Base-by-base conservation (phyloP, 1,139 yeast genomes). In the Suhomyces bribrorum region DNA sequence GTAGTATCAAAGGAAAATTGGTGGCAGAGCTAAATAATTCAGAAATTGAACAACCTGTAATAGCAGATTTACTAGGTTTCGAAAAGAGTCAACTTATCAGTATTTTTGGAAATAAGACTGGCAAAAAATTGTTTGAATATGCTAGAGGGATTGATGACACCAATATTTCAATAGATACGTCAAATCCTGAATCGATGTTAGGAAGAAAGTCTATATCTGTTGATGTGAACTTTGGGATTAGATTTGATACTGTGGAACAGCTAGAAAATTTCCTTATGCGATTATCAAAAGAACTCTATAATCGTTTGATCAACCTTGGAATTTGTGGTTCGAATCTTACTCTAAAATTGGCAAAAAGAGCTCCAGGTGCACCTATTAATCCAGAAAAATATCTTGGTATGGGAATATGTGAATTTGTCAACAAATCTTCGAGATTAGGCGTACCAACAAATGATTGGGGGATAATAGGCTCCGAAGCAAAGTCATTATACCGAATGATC, bases 141-240 rank as follows among this genome's bases (percentile, higher is more conserved):
- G 69, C 82, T 2, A 61, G 82, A 15, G 97, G 97, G 0, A 61
- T 73, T 5, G 97, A 90, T 59, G 63, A 70, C 30, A 73, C 85
- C 0, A 67, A 69, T 26, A 73, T 86, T 18, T 74, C 73, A 40
- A 66, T 66, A 30, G 75, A 82, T 26, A 46, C 60, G 4, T 65
- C 67, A 12, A 74, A 77, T 27, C 69, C 69, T 16, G 74, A 63
- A 47, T 70, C 64, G 33, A 67, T 64, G 3, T 50, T 70, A 4
- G 73, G 75, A 0, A 72, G 95, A 23, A 88, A 87, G 50, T 77
- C 95, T 0, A 75, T 92, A 0, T 88, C 96, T 0, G 87, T 88
- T 8, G 97, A 92, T 57, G 85, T 92, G 24, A 87, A 89, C 46
- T 92, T 88, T 83, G 97, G 96, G 0, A 86, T 92, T 0, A 59